Evolutionary conservation across 2,329 filamentous ascomycete genomes (phyloP), one percentile per base, ranked within the genome.

Genomic region (Nigrograna mackinnonii): DNA sequence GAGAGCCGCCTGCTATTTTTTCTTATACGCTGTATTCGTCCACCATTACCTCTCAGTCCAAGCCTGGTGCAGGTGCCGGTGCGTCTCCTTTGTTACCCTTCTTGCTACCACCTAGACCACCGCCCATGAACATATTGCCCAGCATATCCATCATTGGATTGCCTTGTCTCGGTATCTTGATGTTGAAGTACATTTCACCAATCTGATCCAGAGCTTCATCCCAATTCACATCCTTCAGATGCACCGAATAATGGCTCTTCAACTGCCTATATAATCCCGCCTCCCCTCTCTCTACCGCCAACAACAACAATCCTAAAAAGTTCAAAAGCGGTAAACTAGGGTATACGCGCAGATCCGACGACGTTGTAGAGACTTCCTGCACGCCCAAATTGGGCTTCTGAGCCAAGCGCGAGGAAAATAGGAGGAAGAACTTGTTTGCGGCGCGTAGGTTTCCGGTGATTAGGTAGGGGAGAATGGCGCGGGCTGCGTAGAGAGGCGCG

Each of bases 81-180:
- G 65, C 61, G 35, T 75, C 73, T 44, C 74, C 67, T 49, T 71
- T 64, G 51, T 70, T 62, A 37, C 68, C 77, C n/a, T 17, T 17
- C 9, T 17, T 22, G 34, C 68, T 77, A n/a, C 79, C 80, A 14
- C 75, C 77, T 37, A 76, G 77, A 19, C 78, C 80, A 5, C 84
- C 86, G 16, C 90, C 90, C 36, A 91, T 91, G 61, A 99, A 88
- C 78, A 99, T 83, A 49, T 84, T 91, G 35, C 91, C 91, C 88
- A 99, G 95, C 91, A 99, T 97, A 66, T 99, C 94, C 71, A 97
- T 83, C 68, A 99, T 76, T 3, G 91, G 91, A 68, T 97, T 97
- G 51, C 86, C 87, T 74, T 96, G 90, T 60, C 87, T 81, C 35
- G 91, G 92, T 63, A 91, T 86, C 73, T 85, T 82, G 66, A 99